These are phyloP conservation scores for Diutina siamensis DNA, from an alignment of 1,139 yeast genomes.

Conservation along the genomic window DNA sequence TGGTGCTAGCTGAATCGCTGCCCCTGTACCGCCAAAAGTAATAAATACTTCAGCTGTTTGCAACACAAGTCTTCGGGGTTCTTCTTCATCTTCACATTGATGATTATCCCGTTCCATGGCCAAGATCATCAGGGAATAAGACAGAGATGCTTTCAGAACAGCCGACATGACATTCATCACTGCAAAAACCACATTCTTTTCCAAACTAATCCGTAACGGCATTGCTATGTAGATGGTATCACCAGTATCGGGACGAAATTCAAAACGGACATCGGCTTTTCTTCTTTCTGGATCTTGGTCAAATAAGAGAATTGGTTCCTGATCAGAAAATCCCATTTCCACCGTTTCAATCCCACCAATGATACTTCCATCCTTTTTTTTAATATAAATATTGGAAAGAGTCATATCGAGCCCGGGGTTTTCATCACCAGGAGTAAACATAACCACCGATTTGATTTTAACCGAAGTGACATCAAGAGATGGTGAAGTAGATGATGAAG, in stretches of 20 bases:
- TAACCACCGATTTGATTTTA: neutral
- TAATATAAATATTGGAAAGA: conserved; percentile 22
- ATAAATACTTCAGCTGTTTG: neutral
- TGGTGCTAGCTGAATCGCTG: neutral
- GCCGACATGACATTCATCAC: neutral
- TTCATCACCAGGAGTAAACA: neutral
- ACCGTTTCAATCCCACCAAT: conserved; percentile 36
- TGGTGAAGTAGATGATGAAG: neutral
- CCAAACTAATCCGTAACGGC: conserved; percentile 13
- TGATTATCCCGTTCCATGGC: conserved; percentile 3
- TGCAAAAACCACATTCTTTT: neutral
- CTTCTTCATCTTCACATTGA: conserved; percentile 2
- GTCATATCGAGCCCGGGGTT: conserved; percentile 11
- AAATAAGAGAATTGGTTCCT: conserved; percentile 10
- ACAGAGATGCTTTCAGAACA: neutral
- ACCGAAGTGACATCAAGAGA: neutral
- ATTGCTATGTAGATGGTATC: conserved; percentile 37
- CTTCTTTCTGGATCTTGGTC: conserved; percentile 6
- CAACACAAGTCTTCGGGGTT: neutral
- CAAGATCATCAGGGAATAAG: neutral
- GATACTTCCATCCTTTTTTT: conserved; percentile 29
- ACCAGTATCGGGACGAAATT: conserved; percentile 16
- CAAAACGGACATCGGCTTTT: conserved; percentile 43
- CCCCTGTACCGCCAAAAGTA: neutral
- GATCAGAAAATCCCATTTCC: conserved; percentile 13